A percentile compares a stretch with the other conserved stretches of the same genome.
Conservation (phyloP, 2,329 filamentous ascomycete genomes). For the Ascosphaera apis region DNA sequence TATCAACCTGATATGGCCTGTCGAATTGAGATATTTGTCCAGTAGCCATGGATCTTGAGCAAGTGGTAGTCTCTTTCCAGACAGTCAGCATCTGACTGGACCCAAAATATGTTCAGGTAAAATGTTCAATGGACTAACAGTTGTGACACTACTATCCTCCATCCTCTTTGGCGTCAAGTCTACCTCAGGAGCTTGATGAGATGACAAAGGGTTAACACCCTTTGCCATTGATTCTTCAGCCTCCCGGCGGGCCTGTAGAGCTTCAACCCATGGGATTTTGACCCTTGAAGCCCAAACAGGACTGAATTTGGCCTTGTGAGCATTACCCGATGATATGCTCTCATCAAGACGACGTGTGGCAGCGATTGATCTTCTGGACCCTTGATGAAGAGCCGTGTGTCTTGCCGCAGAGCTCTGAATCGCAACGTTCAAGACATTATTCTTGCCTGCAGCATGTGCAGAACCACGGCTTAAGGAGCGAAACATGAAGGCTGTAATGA, state of each 20-base stretch:
- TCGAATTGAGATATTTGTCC: constrained; percentile 56
- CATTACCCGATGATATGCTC: not conserved
- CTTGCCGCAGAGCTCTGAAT: not conserved
- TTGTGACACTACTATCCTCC: constrained; percentile 46
- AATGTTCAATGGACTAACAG: constrained; percentile 31
- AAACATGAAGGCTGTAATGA: not conserved
- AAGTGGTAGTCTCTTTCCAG: constrained; percentile 36
- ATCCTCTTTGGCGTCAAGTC: constrained; percentile 43
- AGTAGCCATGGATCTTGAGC: constrained; percentile 54
- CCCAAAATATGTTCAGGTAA: no score
- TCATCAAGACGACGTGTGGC: not conserved
- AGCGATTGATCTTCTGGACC: not conserved
- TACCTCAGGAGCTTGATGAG: constrained; percentile 18
- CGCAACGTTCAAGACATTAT: not conserved
- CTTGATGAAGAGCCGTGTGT: not conserved
- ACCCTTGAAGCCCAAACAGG: constrained; percentile 31
- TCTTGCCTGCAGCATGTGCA: not conserved
- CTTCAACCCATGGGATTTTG: constrained; percentile 46
- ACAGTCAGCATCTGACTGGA: constrained; percentile 7
- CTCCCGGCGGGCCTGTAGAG: constrained; percentile 30
- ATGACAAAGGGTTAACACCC: not conserved
- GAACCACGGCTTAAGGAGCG: not conserved
- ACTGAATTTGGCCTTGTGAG: constrained; percentile 6
- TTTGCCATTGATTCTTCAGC: constrained; percentile 11
- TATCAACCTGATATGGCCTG: constrained; percentile 42